Evolutionary conservation across 2,329 filamentous ascomycete species (phyloP).

Genomic region (Aspergillus unguis): DNA sequence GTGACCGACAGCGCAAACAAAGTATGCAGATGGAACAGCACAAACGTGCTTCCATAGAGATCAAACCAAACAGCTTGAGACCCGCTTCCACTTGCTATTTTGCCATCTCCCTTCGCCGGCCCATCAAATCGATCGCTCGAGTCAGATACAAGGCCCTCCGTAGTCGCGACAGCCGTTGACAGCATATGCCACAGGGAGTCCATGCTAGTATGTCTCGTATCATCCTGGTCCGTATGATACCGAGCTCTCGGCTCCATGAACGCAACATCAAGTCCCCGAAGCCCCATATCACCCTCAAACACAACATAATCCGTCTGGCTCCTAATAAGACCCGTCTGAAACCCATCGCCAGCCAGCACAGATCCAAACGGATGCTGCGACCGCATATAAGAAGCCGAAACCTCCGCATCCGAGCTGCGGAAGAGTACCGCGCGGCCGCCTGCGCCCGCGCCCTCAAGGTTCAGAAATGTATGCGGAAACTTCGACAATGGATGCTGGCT

Average conservation of each 20-base stretch:
- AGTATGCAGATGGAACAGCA: slow-evolving; percentile 73
- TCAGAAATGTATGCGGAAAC: slow-evolving; percentile 83
- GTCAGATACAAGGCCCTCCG: slow-evolving; percentile 67
- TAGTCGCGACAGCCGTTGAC: slow-evolving; percentile 73
- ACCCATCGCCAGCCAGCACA: slow-evolving; percentile 78
- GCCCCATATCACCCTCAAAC: slow-evolving; percentile 71
- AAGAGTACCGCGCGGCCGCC: slow-evolving; percentile 86
- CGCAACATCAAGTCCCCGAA: slow-evolving; percentile 86
- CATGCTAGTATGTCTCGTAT: slow-evolving; percentile 66
- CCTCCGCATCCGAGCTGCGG: slow-evolving; percentile 79
- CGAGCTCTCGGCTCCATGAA: slow-evolving; percentile 82
- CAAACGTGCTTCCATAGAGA: slow-evolving; percentile 75
- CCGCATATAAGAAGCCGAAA: slow-evolving; percentile 72
- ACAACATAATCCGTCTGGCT: slow-evolving; percentile 90
- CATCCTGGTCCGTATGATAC: slow-evolving; percentile 91
- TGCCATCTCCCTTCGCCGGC: slow-evolving; percentile 54
- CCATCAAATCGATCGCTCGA: slow-evolving; percentile 65
- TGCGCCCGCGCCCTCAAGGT: slow-evolving; percentile 90
- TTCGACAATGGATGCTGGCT: slow-evolving; percentile 75
- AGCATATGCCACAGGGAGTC: slow-evolving; percentile 91
- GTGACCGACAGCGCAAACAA: slow-evolving; percentile 86
- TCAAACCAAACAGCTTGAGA: slow-evolving; percentile 88
- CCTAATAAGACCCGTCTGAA: slow-evolving; percentile 70
- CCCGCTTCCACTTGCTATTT: slow-evolving; percentile 64
- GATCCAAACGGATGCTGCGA: slow-evolving; percentile 76